Conservation (phyloP, 148 eudicot species). For the Cornus controversa region DNA sequence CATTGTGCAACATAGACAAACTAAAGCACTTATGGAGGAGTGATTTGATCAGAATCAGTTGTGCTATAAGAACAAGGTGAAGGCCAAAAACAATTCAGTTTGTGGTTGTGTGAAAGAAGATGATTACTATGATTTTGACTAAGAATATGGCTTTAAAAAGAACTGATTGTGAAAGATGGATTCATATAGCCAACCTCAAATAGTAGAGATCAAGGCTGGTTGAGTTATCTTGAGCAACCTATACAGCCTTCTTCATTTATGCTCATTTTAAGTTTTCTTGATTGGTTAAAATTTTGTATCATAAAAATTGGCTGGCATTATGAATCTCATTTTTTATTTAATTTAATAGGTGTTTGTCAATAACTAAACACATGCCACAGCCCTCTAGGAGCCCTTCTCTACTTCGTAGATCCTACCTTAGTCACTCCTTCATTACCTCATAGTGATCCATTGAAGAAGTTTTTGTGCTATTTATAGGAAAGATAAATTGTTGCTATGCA, state of each 20-base stretch:
- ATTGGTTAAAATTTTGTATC: neutral
- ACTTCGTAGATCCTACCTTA: neutral
- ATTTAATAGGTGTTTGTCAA: neutral
- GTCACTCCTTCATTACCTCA: neutral
- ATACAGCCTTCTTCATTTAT: neutral
- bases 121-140: neutral
- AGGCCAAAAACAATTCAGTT: neutral
- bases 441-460: no score
- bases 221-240: no score
- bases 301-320: neutral
- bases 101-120: neutral
- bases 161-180: neutral
- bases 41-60: neutral
- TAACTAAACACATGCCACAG: neutral
- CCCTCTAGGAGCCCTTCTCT: neutral
- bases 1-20: no score
- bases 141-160: neutral
- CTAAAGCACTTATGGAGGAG: no score
- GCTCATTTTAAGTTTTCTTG: no score
- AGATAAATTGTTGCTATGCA: conserved; percentile 14
- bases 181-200: neutral
- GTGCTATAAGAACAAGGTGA: neutral
- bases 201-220: neutral
- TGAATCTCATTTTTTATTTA: neutral
- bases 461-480: neutral